A percentile compares a stretch with the other conserved stretches of the same genome.
Evolutionary conservation across 495 filamentous ascomycete species (phyloP).

Genomic region (Penicillium lividum): DNA sequence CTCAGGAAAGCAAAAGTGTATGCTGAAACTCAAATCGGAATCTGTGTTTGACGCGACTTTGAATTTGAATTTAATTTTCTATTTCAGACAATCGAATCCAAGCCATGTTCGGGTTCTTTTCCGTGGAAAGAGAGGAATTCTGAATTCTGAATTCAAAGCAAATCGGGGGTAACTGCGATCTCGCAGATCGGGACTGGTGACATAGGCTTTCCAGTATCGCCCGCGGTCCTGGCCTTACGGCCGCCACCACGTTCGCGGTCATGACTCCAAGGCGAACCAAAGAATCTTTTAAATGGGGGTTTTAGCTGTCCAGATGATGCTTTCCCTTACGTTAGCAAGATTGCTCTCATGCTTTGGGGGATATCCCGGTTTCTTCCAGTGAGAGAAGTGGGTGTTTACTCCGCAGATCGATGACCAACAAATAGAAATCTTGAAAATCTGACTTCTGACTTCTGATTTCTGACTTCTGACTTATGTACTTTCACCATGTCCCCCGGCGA

Average conservation of each 20-base stretch:
- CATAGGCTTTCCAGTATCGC: constrained; percentile 1
- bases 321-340: neutral
- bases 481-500: neutral
- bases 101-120: neutral
- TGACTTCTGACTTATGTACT: neutral
- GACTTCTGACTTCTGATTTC: neutral
- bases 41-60: neutral
- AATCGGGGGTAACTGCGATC: constrained; percentile 1
- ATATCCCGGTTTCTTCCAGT: neutral
- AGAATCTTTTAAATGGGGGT: neutral
- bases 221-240: neutral
- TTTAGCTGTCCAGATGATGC: neutral
- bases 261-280: constrained; percentile 2
- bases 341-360: neutral
- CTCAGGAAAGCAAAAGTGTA: neutral
- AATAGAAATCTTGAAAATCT: neutral
- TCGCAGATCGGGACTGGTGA: constrained; percentile 3
- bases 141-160: neutral
- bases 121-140: neutral
- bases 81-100: neutral
- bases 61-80: neutral
- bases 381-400: constrained; percentile 1
- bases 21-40: constrained; percentile 5
- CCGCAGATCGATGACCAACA: neutral
- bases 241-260: neutral